Evolutionary conservation across 768 basidiomycete genomes (phyloP), one percentile per base, ranked within the genome.

Genomic region (Suillus cothurnatus): DNA sequence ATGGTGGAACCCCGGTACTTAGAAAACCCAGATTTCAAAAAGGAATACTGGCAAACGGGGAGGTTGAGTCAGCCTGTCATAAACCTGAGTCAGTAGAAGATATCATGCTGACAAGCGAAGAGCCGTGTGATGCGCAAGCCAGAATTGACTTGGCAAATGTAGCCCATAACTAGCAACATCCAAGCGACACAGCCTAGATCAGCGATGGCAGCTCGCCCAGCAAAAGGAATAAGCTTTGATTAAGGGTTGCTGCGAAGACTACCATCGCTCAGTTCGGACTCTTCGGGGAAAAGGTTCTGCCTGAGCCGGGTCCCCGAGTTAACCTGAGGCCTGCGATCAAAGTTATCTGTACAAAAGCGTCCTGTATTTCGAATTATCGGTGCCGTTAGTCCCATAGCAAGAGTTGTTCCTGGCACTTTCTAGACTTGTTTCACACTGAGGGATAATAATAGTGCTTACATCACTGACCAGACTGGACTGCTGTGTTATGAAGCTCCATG

Each of bases 41-140:
- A 28, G 7, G 11, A 53, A 53, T 34, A 34, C 34, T 34, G 11
- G 34, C 11, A 31, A 31, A 19, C 52, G 52, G 52, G 19, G 2
- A 55, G 12, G 53, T 55, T 32, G 53, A 55, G 31, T 55, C 53
- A 55, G 53, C 53, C 52, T 55, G 31, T 32, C 52, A 5, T 31
- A 21, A 55, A 19, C 11, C 53, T n/a, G 53, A 55, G 21, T 55
- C 52, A 53, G 9, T 19, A 11, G 0, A 11, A 31, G 4, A 50
- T 3, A 17, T 50, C 26, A 31, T 53, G 52, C 52, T 32, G 28
- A 53, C 52, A 12, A 11, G 31, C 19, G 0, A 11, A 31, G 52
- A n/a, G 26, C 58, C 57, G 57, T 38, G 36, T 4, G 57, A 58
- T 4, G 15, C 15, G 36, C 23, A 26, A 23, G 56, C 15, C 23